Evolutionary conservation across 2,329 filamentous ascomycete species (phyloP), one percentile per base, ranked within the genome.

Genomic region (Apiospora arundinis): DNA sequence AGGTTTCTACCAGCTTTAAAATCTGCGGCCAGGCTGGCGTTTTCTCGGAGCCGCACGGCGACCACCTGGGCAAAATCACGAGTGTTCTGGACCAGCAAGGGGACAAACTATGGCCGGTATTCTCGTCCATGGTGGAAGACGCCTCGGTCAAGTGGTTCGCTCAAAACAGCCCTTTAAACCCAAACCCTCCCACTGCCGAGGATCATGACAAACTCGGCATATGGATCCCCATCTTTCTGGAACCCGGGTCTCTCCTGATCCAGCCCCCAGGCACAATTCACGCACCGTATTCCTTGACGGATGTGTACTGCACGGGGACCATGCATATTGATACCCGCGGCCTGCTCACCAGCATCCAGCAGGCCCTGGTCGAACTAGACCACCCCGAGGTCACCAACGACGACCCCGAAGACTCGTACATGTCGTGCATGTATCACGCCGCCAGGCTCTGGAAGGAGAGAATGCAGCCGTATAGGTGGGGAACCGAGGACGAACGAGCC

Each of bases 261-360:
- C 68, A 70, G 32, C 68, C 68, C 0, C 68, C 68, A 3, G 68
- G 68, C 7, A 70, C 68, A 2, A 45, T 70, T 3, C 68, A 70
- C 37, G 68, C 68, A 6, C 68, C 68, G 12, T 70, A 70, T 25
- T 70, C 68, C 23, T 21, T 65, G 9, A 70, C 68, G 4, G 42
- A 70, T 25, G 68, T 70, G 5, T 48, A 63, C 21, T 70, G 68
- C 25, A 46, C 68, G 23, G 68, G 68, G 11, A 70, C 68, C 12
- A 70, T 70, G 68, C 68, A 70, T 7, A 70, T 70, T 21, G 68
- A 70, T 40, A 70, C 68, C 42, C 68, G 68, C 18, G 68, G 68
- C 2, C 56, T 70, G 4, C 40, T 69, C 44, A 42, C 49, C 5
- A 70, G 68, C 40, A 48, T 65, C 44, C 23, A 44, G 12, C 68